Conservation (phyloP, 108 stramenopile genomes). For the Cyclotella distinguenda region DNA sequence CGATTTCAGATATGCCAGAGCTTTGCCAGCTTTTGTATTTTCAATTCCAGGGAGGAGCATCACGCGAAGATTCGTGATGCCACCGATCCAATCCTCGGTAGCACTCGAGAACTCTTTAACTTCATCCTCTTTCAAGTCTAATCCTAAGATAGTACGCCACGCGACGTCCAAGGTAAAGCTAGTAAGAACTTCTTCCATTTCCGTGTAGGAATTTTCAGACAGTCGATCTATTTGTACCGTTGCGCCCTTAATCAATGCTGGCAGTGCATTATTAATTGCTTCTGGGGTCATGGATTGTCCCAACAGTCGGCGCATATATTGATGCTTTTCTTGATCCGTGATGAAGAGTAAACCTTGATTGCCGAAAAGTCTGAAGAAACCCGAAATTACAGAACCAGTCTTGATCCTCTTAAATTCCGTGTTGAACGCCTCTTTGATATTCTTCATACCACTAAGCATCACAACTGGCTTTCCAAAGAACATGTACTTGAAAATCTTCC, state of each 20-base stretch:
- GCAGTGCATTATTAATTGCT: constrained; percentile 27
- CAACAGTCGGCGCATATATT: constrained; percentile 29
- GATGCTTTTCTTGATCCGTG: constrained; percentile 26
- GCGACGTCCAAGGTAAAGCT: constrained; percentile 49
- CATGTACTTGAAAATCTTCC: constrained; percentile 21
- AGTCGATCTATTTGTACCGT: constrained; percentile 28
- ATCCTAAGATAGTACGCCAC: constrained; percentile 46
- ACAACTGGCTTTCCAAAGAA: constrained; percentile 32
- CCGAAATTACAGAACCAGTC: constrained; percentile 6
- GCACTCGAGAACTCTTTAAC: constrained; percentile 27
- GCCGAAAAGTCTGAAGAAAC: constrained; percentile 19
- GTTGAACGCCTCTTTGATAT: constrained; percentile 42
- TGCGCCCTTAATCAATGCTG: constrained; percentile 29
- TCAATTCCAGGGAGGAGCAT: constrained; percentile 5
- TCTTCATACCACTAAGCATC: constrained; percentile 40
- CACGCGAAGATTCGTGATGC: constrained; percentile 15
- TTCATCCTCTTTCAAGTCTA: constrained; percentile 47
- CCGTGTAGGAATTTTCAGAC: not conserved
- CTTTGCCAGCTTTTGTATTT: constrained; percentile 16
- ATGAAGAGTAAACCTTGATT: constrained; percentile 18
- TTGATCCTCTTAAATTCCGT: constrained; percentile 42
- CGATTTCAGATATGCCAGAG: constrained; percentile 25
- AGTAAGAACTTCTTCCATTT: constrained; percentile 31
- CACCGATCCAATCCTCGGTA: constrained; percentile 45
- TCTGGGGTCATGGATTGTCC: constrained; percentile 45